phyloP scores from a whole-genome alignment of 2,329 filamentous ascomycete species.

The Scedosporium aurantiacum region DNA sequence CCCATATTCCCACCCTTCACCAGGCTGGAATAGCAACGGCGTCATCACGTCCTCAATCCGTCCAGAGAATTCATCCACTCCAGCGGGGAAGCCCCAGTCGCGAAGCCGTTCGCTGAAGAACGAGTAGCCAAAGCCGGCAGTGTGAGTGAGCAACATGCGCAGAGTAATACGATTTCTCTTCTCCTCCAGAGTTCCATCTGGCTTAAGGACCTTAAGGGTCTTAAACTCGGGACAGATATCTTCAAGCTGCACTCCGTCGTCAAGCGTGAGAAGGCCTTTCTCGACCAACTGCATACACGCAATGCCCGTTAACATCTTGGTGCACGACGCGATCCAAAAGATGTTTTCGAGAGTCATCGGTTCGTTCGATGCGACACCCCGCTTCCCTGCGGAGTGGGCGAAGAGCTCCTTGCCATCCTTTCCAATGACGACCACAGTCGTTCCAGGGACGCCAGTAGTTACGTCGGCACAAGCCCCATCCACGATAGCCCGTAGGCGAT shows the following conservation, averaged over 20 bases:
- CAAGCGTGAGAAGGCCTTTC: conserved; percentile 32
- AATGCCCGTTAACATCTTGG: conserved; percentile 42
- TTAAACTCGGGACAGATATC: conserved; percentile 38
- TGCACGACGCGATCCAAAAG: conserved; percentile 50
- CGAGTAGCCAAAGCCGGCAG: conserved; percentile 45
- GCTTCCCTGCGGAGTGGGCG: conserved; percentile 34
- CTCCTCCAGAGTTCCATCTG: conserved; percentile 24
- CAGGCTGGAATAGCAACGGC: conserved; percentile 53
- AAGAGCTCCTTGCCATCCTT: conserved; percentile 36
- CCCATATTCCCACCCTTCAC: conserved; percentile 49
- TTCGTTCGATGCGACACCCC: conserved; percentile 29
- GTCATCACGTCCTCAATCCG: conserved; percentile 37
- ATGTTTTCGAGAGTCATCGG: conserved; percentile 48
- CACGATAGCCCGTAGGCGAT: conserved; percentile 5
- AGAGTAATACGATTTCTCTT: conserved; percentile 42
- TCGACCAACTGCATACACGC: conserved; percentile 49
- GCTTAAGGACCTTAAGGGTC: conserved; percentile 30
- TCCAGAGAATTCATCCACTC: conserved; percentile 47
- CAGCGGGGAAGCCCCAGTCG: conserved; percentile 35
- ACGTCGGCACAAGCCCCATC: not conserved
- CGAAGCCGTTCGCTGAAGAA: conserved; percentile 40
- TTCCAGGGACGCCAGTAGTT: conserved; percentile 25
- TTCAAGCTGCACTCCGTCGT: conserved; percentile 35
- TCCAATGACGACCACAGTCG: conserved; percentile 33
- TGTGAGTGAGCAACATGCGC: conserved; percentile 45